Evolutionary conservation across 164 flowering plant species (phyloP), one percentile per base, ranked within the genome.

Genomic region (Saururus chinensis): DNA sequence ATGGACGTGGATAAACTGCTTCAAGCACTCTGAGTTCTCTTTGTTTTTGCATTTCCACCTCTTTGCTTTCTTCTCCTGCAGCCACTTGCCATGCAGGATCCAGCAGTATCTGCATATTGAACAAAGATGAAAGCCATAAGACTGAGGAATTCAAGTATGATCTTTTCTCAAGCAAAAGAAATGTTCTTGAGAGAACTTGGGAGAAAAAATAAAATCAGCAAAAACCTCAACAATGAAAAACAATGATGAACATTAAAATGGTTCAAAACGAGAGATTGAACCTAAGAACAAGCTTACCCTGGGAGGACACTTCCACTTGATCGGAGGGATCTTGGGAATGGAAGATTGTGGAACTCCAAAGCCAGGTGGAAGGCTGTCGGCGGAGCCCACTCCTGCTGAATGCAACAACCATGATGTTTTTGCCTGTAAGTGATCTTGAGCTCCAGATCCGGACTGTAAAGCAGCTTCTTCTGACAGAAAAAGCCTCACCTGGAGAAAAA

Each of bases 371-470:
- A 87, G 71, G 64, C 68, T 61, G 30, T 86, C 96, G 60, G 87
- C 97, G 19, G 73, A 57, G 24, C 73, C 76, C 13, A 45, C 55
- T 23, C 78, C 87, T 63, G 66, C 60, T 56, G 83, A 64, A 71
- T 84, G 87, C 67, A 71, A 74, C 19, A 70, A 42, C 80, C 81
- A 80, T 65, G 84, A 80, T 53, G 83, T 41, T 74, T 92, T 92
- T 64, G 88, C 89, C 72, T 90, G 97, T 56, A 90, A 92, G 75
- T 88, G 83, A 68, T 90, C 97, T 77, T 93, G 96, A 72, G 76
- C 68, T 72, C 74, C 82, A 49, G 71, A 58, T 60, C 97, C 87
- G 65, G 89, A 85, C 70, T 80, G 90, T 42, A 89, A 78, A 67
- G 98, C 96, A 64, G 84, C 79, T 21, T 93, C 97, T 65, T 93